These are phyloP conservation scores for Boletus bicolor DNA, from an alignment of 768 basidiomycete species.

Conservation along the genomic window DNA sequence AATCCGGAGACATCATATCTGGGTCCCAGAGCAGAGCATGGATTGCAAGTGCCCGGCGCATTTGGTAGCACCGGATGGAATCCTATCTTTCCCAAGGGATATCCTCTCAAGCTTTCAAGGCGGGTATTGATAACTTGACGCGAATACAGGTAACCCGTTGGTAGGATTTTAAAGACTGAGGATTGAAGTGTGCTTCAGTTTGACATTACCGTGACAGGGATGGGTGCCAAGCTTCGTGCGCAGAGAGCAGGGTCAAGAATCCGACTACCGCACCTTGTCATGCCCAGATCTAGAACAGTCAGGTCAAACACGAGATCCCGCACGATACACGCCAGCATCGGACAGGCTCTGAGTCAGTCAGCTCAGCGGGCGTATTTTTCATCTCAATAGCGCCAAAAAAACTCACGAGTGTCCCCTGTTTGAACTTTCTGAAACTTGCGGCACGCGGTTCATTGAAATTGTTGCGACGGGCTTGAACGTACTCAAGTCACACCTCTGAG, in stretches of 20 bases:
- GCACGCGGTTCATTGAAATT: not conserved
- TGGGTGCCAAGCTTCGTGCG: not conserved
- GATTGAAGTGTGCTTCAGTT: not conserved
- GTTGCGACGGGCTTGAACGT: not conserved
- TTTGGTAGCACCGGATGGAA: not conserved
- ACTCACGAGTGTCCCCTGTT: not conserved
- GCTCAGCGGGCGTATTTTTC: not conserved
- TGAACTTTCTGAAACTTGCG: not conserved
- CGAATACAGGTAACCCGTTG: not conserved
- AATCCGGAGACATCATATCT: too few species aligned
- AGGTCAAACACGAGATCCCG: not conserved
- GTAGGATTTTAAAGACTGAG: not conserved
- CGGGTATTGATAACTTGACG: not conserved
- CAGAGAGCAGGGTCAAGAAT: not conserved
- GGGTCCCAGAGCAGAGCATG: too few species aligned
- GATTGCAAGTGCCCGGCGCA: not conserved
- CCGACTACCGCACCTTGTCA: too few species aligned
- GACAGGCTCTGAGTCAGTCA: not conserved
- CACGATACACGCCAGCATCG: not conserved
- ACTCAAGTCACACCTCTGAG: not conserved
- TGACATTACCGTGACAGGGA: not conserved
- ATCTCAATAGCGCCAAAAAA: not conserved
- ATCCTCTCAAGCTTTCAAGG: not conserved
- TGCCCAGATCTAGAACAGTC: not conserved
- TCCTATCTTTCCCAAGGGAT: not conserved